Evolutionary conservation across 2,329 filamentous ascomycete genomes (phyloP), one percentile per base, ranked within the genome.

Genomic region (Gremmenia infestans): DNA sequence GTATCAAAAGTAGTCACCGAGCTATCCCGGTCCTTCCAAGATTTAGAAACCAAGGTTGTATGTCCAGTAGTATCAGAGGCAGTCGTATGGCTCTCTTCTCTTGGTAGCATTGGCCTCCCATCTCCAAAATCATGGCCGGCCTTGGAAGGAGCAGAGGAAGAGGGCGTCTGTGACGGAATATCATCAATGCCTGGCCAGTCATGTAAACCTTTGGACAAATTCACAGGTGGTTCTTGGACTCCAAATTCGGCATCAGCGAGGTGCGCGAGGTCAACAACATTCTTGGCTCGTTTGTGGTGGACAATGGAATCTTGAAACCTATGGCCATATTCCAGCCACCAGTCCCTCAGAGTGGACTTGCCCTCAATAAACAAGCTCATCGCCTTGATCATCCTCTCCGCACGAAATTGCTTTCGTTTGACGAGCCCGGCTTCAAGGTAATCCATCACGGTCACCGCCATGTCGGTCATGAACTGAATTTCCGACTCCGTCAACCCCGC

Each of bases 341-440:
- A 67, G 28, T 69, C 67, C 48, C 66, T 57, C 45, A 69, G 46
- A n/a, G 62, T 70, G 3, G 73, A 75, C 54, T 73, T 78, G 5
- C 77, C 77, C 55, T 81, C 79, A 6, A 81, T 78, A 53, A 82
- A 83, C 17, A 74, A 72, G 2, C 77, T 79, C 11, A 85, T 69
- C 0, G 80, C 80, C 15, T 78, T 74, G 42, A 78, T 78, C 71
- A 79, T 84, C 63, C 74, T 77, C 59, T 76, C 81, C 42, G 74
- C 79, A 61, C 75, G 76, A 63, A 73, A 77, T 61, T 77, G 79
- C 61, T 78, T 81, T 54, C 74, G 79, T 52, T 71, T 77, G 58
- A 73, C 76, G 60, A 76, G 75, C 46, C 73, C 80, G 73, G 75
- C 79, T 69, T 84, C 82, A 8, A 88, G 68, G 55, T 87, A 83